A percentile compares a stretch with the other conserved stretches of the same genome.
Conservation (phyloP, 306 rosid genomes). For the Fragaria iinumae region DNA sequence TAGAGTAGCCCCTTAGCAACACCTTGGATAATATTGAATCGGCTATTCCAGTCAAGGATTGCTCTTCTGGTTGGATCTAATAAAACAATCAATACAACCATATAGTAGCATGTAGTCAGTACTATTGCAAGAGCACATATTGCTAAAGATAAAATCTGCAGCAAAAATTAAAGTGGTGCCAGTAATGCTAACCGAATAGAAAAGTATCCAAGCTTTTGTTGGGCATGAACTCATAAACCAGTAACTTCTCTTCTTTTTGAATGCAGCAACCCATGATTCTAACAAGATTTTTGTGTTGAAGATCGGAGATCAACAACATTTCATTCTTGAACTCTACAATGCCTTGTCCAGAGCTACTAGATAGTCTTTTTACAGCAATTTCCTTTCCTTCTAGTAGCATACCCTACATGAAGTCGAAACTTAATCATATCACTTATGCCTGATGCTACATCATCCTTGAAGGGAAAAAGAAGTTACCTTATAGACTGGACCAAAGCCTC, state of each 20-base stretch:
- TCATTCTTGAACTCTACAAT: not conserved
- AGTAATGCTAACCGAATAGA: conserved; percentile 37
- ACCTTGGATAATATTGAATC: no score
- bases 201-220: conserved; percentile 24
- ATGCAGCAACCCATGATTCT: conserved; percentile 34
- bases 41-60: no score
- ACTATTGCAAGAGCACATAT: no score
- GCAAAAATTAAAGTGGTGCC: no score
- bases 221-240: conserved; percentile 22
- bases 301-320: not conserved
- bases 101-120: no score
- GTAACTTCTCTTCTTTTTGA: conserved; percentile 27
- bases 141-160: no score
- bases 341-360: conserved; percentile 15
- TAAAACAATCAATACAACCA: no score
- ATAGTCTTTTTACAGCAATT: conserved; percentile 33
- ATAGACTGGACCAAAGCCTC: not conserved
- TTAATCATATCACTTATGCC: not conserved
- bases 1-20: conserved; percentile 26
- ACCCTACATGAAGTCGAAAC: conserved; percentile 24
- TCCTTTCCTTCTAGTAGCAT: conserved; percentile 31
- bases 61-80: no score
- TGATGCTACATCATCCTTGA: not conserved
- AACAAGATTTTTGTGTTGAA: conserved; percentile 6
- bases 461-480: not conserved